Evolutionary conservation across 1,284 basidiomycete genomes (phyloP).

Genomic region (Porodaedalea pini): DNA sequence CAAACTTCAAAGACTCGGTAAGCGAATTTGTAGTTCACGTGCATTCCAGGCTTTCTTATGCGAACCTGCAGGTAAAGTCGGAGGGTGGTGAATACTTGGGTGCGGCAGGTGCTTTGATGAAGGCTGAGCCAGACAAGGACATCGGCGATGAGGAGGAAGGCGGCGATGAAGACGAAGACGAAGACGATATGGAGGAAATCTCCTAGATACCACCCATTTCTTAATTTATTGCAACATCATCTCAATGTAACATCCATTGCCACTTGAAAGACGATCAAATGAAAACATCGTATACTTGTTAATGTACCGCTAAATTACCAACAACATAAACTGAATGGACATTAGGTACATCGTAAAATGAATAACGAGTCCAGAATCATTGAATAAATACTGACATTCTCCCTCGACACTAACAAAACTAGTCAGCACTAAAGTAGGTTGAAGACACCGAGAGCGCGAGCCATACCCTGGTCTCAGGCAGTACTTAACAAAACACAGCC

Average conservation of each 20-base stretch:
- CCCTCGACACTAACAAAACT: no score
- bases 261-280: no score
- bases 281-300: no score
- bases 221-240: background rate
- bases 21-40: background rate
- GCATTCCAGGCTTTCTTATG: background rate
- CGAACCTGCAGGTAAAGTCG: slow-evolving; percentile 46
- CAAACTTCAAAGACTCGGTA: slow-evolving; percentile 51
- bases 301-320: no score
- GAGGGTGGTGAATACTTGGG: slow-evolving; percentile 45
- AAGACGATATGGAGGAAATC: slow-evolving; percentile 46
- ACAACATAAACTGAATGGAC: no score
- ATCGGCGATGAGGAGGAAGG: slow-evolving; percentile 39
- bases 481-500: background rate
- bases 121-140: slow-evolving; percentile 32
- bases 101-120: slow-evolving; percentile 31
- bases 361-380: no score
- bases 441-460: no score
- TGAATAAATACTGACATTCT: no score
- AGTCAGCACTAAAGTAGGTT: no score
- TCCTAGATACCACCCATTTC: slow-evolving; percentile 4
- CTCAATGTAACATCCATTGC: background rate
- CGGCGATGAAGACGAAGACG: slow-evolving; percentile 39
- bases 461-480: background rate
- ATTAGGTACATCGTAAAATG: no score